Percentiles rank a stretch among this genome's conserved stretches.
phyloP scores from a whole-genome alignment of 208 protist species.

The Leishmania mexicana region DNA sequence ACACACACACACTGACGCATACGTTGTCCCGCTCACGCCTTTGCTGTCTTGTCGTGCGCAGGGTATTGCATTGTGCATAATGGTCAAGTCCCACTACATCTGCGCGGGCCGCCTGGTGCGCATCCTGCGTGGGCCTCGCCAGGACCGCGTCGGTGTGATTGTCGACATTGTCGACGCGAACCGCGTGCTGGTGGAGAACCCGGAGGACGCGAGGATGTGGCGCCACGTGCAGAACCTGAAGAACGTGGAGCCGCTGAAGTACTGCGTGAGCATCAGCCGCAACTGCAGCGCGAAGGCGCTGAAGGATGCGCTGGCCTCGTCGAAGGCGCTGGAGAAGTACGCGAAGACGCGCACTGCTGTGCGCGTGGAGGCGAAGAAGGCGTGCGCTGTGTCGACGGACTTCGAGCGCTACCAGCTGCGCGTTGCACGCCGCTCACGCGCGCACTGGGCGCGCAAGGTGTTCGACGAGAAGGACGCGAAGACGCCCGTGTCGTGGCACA shows the following conservation, averaged over 20 bases:
- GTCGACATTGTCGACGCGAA: slow-evolving; percentile 92
- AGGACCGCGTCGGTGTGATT: slow-evolving; percentile 74
- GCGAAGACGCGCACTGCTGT: slow-evolving; percentile 76
- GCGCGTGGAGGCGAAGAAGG: slow-evolving; percentile 84
- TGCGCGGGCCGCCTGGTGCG: slow-evolving; percentile 56
- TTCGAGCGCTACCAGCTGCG: slow-evolving; percentile 94
- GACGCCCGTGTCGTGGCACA: slow-evolving; percentile 89
- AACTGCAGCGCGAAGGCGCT: slow-evolving; percentile 80
- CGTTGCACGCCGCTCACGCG: slow-evolving; percentile 89
- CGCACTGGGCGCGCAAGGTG: slow-evolving; percentile 90
- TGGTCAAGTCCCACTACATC: slow-evolving; percentile 75
- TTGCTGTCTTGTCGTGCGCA: slow-evolving; percentile 5
- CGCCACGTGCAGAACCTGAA: slow-evolving; percentile 90
- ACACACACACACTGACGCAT: slow-evolving; percentile 7
- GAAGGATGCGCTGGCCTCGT: slow-evolving; percentile 68
- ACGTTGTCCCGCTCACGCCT: background rate
- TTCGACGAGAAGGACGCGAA: slow-evolving; percentile 92
- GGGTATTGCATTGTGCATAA: slow-evolving; percentile 42
- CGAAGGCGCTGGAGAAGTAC: slow-evolving; percentile 88
- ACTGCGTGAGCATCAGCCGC: slow-evolving; percentile 57
- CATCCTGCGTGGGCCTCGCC: slow-evolving; percentile 60
- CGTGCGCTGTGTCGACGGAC: slow-evolving; percentile 82
- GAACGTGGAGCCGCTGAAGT: slow-evolving; percentile 89
- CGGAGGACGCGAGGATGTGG: slow-evolving; percentile 90
- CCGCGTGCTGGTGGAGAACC: slow-evolving; percentile 91